Percentiles rank a stretch among this genome's conserved stretches.
Evolutionary conservation across 257 asterid species (phyloP).

Genomic region (Scutellaria galericulata): DNA sequence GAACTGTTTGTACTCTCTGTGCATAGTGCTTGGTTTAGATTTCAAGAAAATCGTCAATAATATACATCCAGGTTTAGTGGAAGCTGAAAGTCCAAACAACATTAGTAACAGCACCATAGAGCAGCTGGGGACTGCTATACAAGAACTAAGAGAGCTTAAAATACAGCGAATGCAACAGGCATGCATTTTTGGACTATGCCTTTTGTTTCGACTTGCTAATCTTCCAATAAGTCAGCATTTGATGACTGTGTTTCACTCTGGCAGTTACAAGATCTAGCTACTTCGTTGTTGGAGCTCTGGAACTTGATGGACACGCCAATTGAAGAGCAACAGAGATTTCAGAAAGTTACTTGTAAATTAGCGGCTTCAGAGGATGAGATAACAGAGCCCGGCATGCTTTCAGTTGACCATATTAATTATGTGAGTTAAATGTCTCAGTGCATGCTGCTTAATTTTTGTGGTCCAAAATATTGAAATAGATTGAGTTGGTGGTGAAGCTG

Average conservation of each 20-base stretch:
- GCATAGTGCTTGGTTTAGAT: constrained; percentile 88
- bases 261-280: constrained; percentile 88
- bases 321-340: constrained; percentile 86
- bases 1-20: constrained; percentile 67
- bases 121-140: constrained; percentile 59
- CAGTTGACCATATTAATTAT: constrained; percentile 59
- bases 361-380: constrained; percentile 94
- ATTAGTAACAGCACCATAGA: constrained; percentile 63
- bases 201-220: constrained; percentile 6
- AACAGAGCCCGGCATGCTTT: constrained; percentile 77
- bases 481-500: constrained; percentile 28
- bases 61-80: constrained; percentile 81
- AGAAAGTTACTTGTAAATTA: constrained; percentile 77
- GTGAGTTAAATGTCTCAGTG: constrained; percentile 55
- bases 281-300: constrained; percentile 92
- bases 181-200: constrained; percentile 21
- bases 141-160: constrained; percentile 66
- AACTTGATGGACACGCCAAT: constrained; percentile 92
- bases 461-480: constrained; percentile 4
- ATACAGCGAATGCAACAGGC: constrained; percentile 85
- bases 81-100: constrained; percentile 59
- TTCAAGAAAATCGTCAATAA: constrained; percentile 56
- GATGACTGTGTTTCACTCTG: constrained; percentile 31
- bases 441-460: constrained; percentile 23
- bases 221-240: constrained; percentile 14